phyloP scores from a whole-genome alignment of 2,329 filamentous ascomycete genomes.

The Macrophomina pseudophaseolina region DNA sequence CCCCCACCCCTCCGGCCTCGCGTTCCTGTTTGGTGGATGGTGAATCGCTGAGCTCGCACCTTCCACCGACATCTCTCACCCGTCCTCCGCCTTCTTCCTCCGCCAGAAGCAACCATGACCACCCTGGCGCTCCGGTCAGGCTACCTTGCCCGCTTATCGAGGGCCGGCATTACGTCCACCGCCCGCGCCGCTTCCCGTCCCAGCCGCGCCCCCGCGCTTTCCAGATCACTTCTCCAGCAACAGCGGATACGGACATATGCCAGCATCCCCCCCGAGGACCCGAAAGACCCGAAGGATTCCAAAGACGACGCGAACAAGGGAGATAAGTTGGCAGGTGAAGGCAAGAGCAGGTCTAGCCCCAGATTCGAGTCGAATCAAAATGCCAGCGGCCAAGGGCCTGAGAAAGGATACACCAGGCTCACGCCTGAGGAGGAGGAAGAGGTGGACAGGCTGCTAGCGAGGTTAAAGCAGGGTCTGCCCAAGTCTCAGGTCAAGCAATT shows the following conservation, averaged over 20 bases:
- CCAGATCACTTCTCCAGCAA: conserved; percentile 50
- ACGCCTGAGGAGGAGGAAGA: conserved; percentile 62
- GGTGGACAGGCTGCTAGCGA: conserved; percentile 62
- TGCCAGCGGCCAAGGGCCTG: conserved; percentile 34
- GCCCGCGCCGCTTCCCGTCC: conserved; percentile 41
- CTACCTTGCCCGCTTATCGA: conserved; percentile 67
- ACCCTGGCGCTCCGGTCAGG: conserved; percentile 69
- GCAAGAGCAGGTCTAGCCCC: conserved; percentile 42
- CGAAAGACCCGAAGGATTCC: conserved; percentile 29
- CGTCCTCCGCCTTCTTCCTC: conserved; percentile 13
- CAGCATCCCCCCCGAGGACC: conserved; percentile 42
- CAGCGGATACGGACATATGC: conserved; percentile 51
- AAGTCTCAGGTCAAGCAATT: conserved; percentile 65
- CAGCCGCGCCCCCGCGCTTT: conserved; percentile 45
- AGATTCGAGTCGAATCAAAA: conserved; percentile 33
- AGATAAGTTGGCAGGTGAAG: conserved; percentile 37
- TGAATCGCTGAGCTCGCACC: conserved; percentile 15
- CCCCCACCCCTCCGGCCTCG: neutral
- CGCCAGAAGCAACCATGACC: conserved; percentile 61
- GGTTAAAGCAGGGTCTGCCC: conserved; percentile 65
- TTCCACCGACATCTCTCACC: conserved; percentile 26
- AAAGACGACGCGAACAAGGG: conserved; percentile 35
- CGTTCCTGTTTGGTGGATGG: conserved; percentile 21
- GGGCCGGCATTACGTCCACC: conserved; percentile 56
- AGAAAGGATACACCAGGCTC: conserved; percentile 51